A percentile compares a stretch with the other conserved stretches of the same genome.
These are phyloP conservation scores for Euclidium syriacum DNA, from an alignment of 345 rosid species.

Conservation along the genomic window DNA sequence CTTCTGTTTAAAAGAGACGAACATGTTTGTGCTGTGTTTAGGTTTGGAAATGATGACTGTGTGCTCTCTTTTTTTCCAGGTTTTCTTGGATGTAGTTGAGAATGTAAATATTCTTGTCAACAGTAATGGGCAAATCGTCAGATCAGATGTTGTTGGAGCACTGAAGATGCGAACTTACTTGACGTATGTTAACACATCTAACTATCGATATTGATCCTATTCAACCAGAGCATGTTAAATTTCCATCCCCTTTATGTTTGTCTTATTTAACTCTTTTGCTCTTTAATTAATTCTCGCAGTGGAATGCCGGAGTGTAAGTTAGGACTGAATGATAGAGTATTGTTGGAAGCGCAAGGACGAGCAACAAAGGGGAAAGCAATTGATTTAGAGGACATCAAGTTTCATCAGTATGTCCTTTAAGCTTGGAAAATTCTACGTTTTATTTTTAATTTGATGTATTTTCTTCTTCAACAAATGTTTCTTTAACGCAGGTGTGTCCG, in stretches of 20 bases:
- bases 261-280: slow-evolving; percentile 1
- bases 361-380: slow-evolving; percentile 92
- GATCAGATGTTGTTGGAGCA: slow-evolving; percentile 97
- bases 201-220: not conserved
- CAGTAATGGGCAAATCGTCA: slow-evolving; percentile 88
- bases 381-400: slow-evolving; percentile 95
- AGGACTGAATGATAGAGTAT: slow-evolving; percentile 89
- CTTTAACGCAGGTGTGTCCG: slow-evolving; percentile 73
- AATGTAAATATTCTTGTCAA: slow-evolving; percentile 94
- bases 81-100: slow-evolving; percentile 93
- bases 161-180: slow-evolving; percentile 95
- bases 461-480: not conserved
- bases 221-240: not conserved
- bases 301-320: slow-evolving; percentile 99
- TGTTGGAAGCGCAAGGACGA: slow-evolving; percentile 95
- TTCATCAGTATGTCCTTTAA: slow-evolving; percentile 66
- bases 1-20: not conserved
- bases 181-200: slow-evolving; percentile 44
- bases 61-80: slow-evolving; percentile 41
- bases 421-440: not conserved
- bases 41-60: slow-evolving; percentile 2
- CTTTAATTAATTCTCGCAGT: slow-evolving; percentile 31
- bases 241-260: not conserved
- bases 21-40: not conserved
- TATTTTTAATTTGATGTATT: not conserved